Conservation (phyloP, 371 early-diverging fungal genomes). For the Mortierella polycephala region DNA sequence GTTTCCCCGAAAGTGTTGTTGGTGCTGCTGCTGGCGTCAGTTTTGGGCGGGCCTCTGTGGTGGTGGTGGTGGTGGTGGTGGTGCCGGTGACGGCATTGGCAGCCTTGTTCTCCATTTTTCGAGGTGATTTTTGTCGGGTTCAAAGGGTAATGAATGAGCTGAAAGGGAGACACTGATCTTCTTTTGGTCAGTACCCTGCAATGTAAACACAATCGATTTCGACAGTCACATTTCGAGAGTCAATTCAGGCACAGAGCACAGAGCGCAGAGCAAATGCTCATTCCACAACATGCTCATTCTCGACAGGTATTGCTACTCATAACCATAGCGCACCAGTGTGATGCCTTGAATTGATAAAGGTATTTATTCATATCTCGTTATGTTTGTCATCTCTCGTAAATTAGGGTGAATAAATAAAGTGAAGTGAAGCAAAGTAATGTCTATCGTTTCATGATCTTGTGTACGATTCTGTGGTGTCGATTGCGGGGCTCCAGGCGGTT, state of each 20-base stretch:
- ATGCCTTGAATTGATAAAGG: too few species aligned
- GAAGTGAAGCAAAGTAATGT: neutral
- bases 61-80: neutral
- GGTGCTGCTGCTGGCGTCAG: slow-evolving; percentile 24
- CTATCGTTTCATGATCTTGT: neutral
- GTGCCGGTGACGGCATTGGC: neutral
- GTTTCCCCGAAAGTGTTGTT: slow-evolving; percentile 44
- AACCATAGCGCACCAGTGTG: too few species aligned
- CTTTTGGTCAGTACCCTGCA: too few species aligned
- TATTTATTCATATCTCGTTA: too few species aligned
- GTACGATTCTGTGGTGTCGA: slow-evolving; percentile 11
- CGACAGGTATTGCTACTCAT: too few species aligned
- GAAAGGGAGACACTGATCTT: too few species aligned
- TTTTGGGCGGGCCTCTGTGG: slow-evolving; percentile 14
- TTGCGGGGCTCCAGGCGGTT: neutral
- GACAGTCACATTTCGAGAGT: too few species aligned
- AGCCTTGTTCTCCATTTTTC: neutral
- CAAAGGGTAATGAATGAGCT: neutral
- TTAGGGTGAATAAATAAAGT: neutral
- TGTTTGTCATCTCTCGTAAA: neutral
- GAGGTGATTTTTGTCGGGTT: neutral
- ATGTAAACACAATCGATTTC: too few species aligned
- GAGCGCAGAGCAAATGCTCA: too few species aligned
- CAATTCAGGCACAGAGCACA: too few species aligned
- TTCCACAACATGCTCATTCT: too few species aligned